Conservation (phyloP, 2,329 filamentous ascomycete genomes). For the Aspergillus fumigatiaffinis region DNA sequence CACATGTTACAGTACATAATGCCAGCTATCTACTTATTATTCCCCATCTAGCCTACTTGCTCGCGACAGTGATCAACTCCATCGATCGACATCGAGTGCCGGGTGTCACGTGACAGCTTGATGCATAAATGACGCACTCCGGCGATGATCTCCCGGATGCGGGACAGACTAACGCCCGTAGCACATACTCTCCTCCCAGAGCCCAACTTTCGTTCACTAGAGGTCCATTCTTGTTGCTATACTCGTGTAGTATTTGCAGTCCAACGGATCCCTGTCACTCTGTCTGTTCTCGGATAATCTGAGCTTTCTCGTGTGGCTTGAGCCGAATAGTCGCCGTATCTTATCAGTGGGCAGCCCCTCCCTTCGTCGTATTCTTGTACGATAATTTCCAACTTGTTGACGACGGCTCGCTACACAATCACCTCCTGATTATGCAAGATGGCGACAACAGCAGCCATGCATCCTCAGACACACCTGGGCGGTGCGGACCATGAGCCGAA, state of each 20-base stretch:
- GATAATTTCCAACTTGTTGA: background rate
- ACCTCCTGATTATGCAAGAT: constrained; percentile 16
- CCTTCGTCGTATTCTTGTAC: background rate
- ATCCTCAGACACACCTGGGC: constrained; percentile 23
- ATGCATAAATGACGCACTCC: constrained; percentile 30
- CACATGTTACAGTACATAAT: background rate
- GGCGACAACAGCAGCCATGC: constrained; percentile 25
- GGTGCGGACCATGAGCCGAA: constrained; percentile 22
- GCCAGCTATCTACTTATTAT: background rate
- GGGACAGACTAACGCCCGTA: constrained; percentile 9
- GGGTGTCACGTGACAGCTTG: constrained; percentile 21
- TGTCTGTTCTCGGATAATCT: background rate
- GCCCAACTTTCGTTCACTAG: constrained; percentile 1
- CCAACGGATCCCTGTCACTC: background rate
- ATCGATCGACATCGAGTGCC: background rate
- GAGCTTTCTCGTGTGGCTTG: background rate
- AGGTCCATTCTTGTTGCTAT: background rate
- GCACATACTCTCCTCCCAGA: constrained; percentile 2
- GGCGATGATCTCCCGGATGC: constrained; percentile 28
- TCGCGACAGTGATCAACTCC: background rate
- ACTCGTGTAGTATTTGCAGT: background rate
- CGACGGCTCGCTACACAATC: constrained; percentile 6
- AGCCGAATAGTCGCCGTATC: constrained; percentile 2
- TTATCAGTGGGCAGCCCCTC: constrained; percentile 9
- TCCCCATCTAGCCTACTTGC: background rate